Base-by-base conservation (phyloP, 306 rosid genomes). In the Lotus japonicus region DNA sequence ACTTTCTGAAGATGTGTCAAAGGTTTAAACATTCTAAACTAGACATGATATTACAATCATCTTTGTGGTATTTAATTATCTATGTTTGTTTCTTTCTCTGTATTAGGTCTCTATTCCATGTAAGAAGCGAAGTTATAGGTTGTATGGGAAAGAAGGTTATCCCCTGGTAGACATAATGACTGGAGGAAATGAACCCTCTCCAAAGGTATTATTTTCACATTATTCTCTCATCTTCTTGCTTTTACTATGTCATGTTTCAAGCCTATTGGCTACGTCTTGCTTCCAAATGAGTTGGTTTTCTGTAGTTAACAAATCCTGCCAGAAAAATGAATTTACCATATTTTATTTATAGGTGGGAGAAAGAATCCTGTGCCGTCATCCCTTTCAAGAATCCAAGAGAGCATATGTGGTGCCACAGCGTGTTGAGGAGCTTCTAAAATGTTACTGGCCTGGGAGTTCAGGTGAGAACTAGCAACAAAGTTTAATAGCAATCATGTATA, bases 1-100 rank as follows among this genome's bases (percentile, higher is more conserved):
- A 77, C 99, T 95, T 78, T 95, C 99, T 76, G 97, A 95, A 81
- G 99, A 95, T 79, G 95, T 95, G 55, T 84, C 99, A 9, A 95
- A 95, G 99, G 99, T 95, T 80, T 61, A 83, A 74, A 54, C 55
- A 35, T 60, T 41, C 75, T 74, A 41, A 78, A 28, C 63, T 38
- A 53, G 31, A 70, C 78, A 46, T 70, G 58, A 39, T 11, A 31
- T 18, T 45, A 15, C 21, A 55, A 55, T 71, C 59, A 18, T 60
- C 39, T 58, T 14, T 64, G 35, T 39, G 41, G 35, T 13, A 54
- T 56, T 65, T 54, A 76, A 65, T 50, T 53, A 4, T 64, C 56
- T 11, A 19, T 54, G 5, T 36, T 21, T 9, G 18, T 11, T 71
- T 48, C 28, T 78, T 66, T 78, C 7, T 74, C 60, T 68, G 77